These are phyloP conservation scores for Phoma herbarum DNA, from an alignment of 2,329 filamentous ascomycete genomes.

Conservation along the genomic window DNA sequence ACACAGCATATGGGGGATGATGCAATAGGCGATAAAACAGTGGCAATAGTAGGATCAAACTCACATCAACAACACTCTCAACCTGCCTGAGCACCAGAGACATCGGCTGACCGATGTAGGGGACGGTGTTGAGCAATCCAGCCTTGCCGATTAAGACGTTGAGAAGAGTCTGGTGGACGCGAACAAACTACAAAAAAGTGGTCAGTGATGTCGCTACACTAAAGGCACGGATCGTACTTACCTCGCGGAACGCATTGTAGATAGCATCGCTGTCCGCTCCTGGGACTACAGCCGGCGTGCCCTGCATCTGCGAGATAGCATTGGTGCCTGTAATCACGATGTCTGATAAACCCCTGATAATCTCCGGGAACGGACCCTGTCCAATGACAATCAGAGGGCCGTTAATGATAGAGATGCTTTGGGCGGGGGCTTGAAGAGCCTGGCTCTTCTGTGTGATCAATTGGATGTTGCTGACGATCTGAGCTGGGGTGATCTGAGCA, in stretches of 20 bases:
- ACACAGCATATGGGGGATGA: neutral
- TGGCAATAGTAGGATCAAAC: too few species aligned
- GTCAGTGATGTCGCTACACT: neutral
- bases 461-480: slow-evolving; percentile 23
- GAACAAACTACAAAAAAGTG: slow-evolving; percentile 24
- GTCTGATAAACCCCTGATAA: slow-evolving; percentile 24
- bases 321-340: slow-evolving; percentile 18
- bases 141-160: slow-evolving; percentile 32
- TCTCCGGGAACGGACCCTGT: slow-evolving; percentile 21
- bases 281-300: slow-evolving; percentile 7
- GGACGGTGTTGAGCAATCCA: slow-evolving; percentile 23
- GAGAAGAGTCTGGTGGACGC: slow-evolving; percentile 27
- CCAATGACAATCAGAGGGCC: slow-evolving; percentile 23
- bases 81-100: slow-evolving; percentile 26
- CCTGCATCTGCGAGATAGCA: slow-evolving; percentile 20
- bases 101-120: slow-evolving; percentile 24
- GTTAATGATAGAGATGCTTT: slow-evolving; percentile 22
- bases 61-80: slow-evolving; percentile 29
- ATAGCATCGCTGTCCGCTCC: slow-evolving; percentile 15
- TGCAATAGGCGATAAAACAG: too few species aligned
- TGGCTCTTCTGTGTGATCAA: slow-evolving; percentile 21
- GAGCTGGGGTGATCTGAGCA: slow-evolving; percentile 13
- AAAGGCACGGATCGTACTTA: neutral
- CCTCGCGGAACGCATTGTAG: slow-evolving; percentile 28
- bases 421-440: slow-evolving; percentile 23